These are phyloP conservation scores for Maudiozyma bulderi DNA, from an alignment of 805 yeast species.

Conservation along the genomic window DNA sequence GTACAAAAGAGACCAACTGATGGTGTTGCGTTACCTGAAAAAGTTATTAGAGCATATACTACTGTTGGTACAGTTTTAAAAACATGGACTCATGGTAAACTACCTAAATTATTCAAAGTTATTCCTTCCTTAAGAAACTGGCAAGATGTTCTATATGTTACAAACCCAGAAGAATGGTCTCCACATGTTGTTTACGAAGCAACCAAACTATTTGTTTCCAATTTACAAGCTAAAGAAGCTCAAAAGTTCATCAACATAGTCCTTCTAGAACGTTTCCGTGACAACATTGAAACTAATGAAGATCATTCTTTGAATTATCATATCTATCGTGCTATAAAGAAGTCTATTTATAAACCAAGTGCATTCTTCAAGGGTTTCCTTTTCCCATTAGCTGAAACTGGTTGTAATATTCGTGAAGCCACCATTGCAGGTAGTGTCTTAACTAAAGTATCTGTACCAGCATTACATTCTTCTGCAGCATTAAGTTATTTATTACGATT, in stretches of 20 bases:
- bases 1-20: constrained; percentile 42
- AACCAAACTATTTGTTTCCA: constrained; percentile 86
- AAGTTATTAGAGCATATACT: constrained; percentile 89
- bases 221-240: constrained; percentile 77
- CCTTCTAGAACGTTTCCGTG: constrained; percentile 61
- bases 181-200: constrained; percentile 94
- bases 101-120: constrained; percentile 93
- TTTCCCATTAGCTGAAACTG: constrained; percentile 81
- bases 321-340: constrained; percentile 81
- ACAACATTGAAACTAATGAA: constrained; percentile 60
- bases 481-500: constrained; percentile 70
- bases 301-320: constrained; percentile 83
- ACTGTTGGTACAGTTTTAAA: constrained; percentile 81
- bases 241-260: constrained; percentile 69
- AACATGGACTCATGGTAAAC: constrained; percentile 88
- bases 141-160: constrained; percentile 90
- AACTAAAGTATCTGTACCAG: constrained; percentile 84
- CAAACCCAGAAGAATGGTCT: constrained; percentile 90
- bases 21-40: constrained; percentile 85
- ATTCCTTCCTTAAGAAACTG: constrained; percentile 88
- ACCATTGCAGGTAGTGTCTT: constrained; percentile 89
- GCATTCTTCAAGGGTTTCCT: constrained; percentile 96
- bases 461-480: constrained; percentile 93
- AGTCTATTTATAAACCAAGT: constrained; percentile 90
- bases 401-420: constrained; percentile 88